Conservation (phyloP, 2,329 filamentous ascomycete genomes). For the Calonectria hawksworthii region DNA sequence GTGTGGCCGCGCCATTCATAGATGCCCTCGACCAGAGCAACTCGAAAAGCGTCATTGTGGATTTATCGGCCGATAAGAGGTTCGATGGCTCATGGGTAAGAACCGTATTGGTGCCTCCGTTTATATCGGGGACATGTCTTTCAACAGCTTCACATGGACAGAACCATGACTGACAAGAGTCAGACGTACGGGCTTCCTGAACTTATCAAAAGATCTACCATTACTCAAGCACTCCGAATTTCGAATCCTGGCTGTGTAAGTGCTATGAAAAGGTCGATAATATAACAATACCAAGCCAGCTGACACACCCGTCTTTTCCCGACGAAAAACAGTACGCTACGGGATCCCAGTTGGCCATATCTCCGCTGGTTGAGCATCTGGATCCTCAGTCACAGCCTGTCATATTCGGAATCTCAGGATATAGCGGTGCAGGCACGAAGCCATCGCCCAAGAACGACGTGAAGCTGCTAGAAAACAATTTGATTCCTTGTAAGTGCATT, state of each 20-base stretch:
- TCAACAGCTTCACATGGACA: neutral
- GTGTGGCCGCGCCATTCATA: no score
- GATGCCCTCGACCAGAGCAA: no score
- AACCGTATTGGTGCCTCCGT: neutral
- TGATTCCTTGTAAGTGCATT: slow-evolving; percentile 74
- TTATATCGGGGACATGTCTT: neutral
- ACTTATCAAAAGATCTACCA: slow-evolving; percentile 80
- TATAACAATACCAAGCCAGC: no score
- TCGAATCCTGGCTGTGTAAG: slow-evolving; percentile 79
- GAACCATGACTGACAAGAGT: neutral
- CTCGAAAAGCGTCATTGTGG: slow-evolving; percentile 79
- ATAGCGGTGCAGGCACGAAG: slow-evolving; percentile 90
- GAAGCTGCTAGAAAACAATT: slow-evolving; percentile 83
- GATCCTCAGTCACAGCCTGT: slow-evolving; percentile 77
- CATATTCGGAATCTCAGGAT: slow-evolving; percentile 92
- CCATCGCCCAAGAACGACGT: slow-evolving; percentile 95
- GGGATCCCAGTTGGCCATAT: slow-evolving; percentile 89
- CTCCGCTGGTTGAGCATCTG: slow-evolving; percentile 83
- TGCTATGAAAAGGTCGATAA: slow-evolving; percentile 75
- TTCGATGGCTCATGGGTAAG: slow-evolving; percentile 78
- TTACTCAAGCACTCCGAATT: slow-evolving; percentile 85
- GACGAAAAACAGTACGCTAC: slow-evolving; percentile 83
- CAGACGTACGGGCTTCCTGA: slow-evolving; percentile 87
- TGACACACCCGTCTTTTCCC: no score
- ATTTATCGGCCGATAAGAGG: slow-evolving; percentile 96